Evolutionary conservation across 2,329 filamentous ascomycete genomes (phyloP).

Genomic region (Leptographium lundbergii): DNA sequence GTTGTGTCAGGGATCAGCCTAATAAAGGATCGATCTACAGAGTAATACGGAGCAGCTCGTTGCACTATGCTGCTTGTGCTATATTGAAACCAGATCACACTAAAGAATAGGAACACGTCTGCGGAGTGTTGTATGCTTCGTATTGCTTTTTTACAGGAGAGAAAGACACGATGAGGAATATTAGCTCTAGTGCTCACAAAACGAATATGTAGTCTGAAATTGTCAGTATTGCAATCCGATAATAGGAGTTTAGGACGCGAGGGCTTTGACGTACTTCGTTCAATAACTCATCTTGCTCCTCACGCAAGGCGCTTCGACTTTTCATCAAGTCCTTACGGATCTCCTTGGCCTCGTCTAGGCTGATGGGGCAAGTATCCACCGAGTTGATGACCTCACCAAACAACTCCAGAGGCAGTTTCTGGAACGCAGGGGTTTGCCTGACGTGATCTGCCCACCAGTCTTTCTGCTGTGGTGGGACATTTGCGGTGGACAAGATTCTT

Average conservation of each 20-base stretch:
- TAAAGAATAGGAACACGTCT: too few relatives aligned
- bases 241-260: too few relatives aligned
- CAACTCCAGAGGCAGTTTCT: constrained; percentile 15
- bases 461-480: constrained; percentile 25
- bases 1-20: too few relatives aligned
- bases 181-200: neutral
- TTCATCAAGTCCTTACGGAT: constrained; percentile 14
- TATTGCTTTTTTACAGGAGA: neutral
- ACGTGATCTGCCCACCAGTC: constrained; percentile 21
- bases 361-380: constrained; percentile 15
- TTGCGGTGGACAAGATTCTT: constrained; percentile 32
- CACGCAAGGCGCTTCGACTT: constrained; percentile 7
- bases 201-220: neutral
- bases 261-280: neutral
- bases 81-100: too few relatives aligned
- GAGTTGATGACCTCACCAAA: constrained; percentile 14
- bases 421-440: neutral
- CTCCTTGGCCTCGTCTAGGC: constrained; percentile 14
- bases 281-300: neutral
- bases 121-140: neutral
- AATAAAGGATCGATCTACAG: too few relatives aligned
- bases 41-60: too few relatives aligned
- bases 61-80: too few relatives aligned
- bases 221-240: neutral
- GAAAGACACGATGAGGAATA: neutral